Evolutionary conservation across 148 eudicot species (phyloP), one percentile per base, ranked within the genome.

Genomic region (Chenopodium berlandieri): DNA sequence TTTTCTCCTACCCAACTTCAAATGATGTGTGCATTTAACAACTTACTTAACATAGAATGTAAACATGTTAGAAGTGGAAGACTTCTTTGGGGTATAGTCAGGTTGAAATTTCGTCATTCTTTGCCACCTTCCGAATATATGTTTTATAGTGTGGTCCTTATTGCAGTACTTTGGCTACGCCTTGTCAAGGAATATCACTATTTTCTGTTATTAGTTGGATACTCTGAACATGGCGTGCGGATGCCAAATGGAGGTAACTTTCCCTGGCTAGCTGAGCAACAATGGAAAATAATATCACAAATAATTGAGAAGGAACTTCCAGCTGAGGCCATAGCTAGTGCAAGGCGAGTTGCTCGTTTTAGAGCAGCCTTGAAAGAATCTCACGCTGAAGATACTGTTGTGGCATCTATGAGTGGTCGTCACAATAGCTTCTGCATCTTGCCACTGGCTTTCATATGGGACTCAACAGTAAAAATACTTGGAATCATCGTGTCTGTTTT

Each of bases 41-140:
- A 75, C 67, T 73, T 89, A 40, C 82, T 86, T 66, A 79, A 79
- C 72, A 73, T 37, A 80, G 84, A 88, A 78, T 32, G 84, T 48
- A 86, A 84, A 80, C 68, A 52, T 78, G 23, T 77, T 79, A 91
- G 98, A 88, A 89, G 80, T 83, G 98, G 99, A 62, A 89, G 87
- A 80, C 90, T 89, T 75, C 89, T 96, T 9, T 96, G 99, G 99
- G 85, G 87, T 73, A 86, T 91, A 84, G 98, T 88, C 31, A 88
- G 92, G 84, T 86, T 64, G 77, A 94, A 87, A 81, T 78, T 90
- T 85, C 78, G 79, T 63, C 85, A 86, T 79, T 75, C 86, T 84
- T 79, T 88, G 78, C 80, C 87, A 23, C 81, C 86, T 46, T 81
- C 90, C 50, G 86, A 74, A 82, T 85, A 86, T 78, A 79, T 86